Conservation (phyloP, 441 rosid species). For the Croton setiger region DNA sequence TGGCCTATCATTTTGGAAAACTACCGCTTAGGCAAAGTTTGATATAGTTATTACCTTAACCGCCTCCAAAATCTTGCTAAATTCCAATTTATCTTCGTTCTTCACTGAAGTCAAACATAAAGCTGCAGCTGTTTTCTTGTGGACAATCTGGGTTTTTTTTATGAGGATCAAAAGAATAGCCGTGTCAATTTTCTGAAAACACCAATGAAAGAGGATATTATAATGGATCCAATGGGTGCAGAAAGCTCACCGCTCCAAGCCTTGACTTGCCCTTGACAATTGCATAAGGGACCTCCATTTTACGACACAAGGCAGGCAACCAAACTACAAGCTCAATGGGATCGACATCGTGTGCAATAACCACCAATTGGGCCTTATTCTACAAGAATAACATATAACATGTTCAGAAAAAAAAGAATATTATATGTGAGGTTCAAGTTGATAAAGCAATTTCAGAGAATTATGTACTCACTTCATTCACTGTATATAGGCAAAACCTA, state of each 20-base stretch:
- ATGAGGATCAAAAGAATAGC: too few relatives aligned
- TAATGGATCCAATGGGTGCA: not conserved
- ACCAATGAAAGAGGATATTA: not conserved
- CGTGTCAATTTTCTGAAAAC: too few relatives aligned
- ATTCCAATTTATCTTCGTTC: not conserved
- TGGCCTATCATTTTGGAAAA: too few relatives aligned
- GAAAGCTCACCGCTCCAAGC: conserved; percentile 60
- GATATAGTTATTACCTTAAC: not conserved
- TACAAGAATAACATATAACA: conserved; percentile 19
- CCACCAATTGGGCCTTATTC: conserved; percentile 90
- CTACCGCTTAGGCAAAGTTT: too few relatives aligned
- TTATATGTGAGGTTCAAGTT: not conserved
- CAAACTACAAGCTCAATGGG: conserved; percentile 93
- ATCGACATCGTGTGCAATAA: conserved; percentile 93
- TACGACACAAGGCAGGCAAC: conserved; percentile 88
- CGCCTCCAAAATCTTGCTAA: not conserved
- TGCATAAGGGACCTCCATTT: conserved; percentile 95
- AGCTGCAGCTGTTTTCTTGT: not conserved
- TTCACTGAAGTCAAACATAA: not conserved
- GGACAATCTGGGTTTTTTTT: not conserved
- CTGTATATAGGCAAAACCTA: too few relatives aligned
- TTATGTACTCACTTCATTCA: too few relatives aligned
- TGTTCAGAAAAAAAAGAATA: not conserved
- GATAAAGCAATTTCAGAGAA: too few relatives aligned
- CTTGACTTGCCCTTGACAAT: conserved; percentile 94